These are phyloP conservation scores for Dactylellina sp. DNA, from an alignment of 2,329 filamentous ascomycete genomes.

Conservation along the genomic window DNA sequence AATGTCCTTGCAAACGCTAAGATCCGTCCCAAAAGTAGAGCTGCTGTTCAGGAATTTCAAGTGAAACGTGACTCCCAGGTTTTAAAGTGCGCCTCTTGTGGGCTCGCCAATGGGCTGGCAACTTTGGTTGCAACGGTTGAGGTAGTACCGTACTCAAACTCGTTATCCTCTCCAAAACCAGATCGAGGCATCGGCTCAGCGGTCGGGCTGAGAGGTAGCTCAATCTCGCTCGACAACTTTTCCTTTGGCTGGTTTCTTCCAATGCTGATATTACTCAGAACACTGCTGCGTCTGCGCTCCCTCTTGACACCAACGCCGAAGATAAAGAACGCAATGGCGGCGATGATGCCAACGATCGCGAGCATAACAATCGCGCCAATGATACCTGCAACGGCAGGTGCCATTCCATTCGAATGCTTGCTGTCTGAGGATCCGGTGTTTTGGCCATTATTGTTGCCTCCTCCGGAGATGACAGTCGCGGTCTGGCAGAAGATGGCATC, in stretches of 20 bases:
- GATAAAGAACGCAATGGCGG: constrained; percentile 34
- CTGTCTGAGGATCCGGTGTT: not conserved
- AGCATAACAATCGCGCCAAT: constrained; percentile 47
- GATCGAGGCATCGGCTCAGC: constrained; percentile 28
- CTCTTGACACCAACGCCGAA: constrained; percentile 44
- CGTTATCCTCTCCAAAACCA: constrained; percentile 36
- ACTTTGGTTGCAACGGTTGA: constrained; percentile 45
- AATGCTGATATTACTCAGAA: constrained; percentile 30
- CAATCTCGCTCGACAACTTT: constrained; percentile 48
- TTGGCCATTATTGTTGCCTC: constrained; percentile 9
- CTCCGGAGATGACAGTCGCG: not conserved
- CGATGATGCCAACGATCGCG: constrained; percentile 28
- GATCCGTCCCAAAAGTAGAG: not conserved
- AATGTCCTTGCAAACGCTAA: not conserved
- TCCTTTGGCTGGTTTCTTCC: constrained; percentile 34
- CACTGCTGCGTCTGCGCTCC: constrained; percentile 48
- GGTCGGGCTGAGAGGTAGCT: constrained; percentile 46
- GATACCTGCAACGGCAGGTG: constrained; percentile 44
- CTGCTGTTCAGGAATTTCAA: too few relatives aligned
- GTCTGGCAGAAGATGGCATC: constrained; percentile 27
- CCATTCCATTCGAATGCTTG: constrained; percentile 5
- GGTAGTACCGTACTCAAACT: constrained; percentile 44
- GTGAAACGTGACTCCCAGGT: constrained; percentile 14
- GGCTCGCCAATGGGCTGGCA: constrained; percentile 45
- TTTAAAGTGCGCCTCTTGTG: constrained; percentile 51